These are phyloP conservation scores for Fusarium ambrosium DNA, from an alignment of 2,329 filamentous ascomycete species.

Conservation along the genomic window DNA sequence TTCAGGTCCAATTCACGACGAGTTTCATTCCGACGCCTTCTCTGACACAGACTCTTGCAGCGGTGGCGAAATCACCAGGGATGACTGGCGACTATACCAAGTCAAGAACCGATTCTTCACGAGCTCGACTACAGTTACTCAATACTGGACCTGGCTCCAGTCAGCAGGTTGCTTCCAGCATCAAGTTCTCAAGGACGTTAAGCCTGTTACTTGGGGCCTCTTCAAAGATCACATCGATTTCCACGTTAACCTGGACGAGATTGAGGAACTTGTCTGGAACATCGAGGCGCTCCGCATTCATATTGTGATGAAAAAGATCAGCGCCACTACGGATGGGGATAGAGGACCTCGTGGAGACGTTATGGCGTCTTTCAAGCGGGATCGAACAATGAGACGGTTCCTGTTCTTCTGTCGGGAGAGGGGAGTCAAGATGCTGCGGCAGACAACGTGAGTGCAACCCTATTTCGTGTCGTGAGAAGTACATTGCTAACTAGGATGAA, in stretches of 20 bases:
- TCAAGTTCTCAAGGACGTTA: constrained; percentile 63
- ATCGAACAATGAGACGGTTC: constrained; percentile 66
- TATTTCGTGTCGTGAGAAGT: neutral
- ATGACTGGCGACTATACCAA: constrained; percentile 67
- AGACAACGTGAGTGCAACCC: constrained; percentile 55
- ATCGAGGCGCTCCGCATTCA: constrained; percentile 58
- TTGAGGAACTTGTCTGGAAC: constrained; percentile 62
- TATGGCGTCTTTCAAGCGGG: constrained; percentile 65
- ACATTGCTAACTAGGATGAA: constrained; percentile 42
- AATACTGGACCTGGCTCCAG: constrained; percentile 68
- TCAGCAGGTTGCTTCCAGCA: constrained; percentile 62
- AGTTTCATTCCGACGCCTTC: constrained; percentile 61
- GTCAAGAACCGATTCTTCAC: constrained; percentile 64
- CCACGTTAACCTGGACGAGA: constrained; percentile 61
- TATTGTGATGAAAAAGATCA: constrained; percentile 54
- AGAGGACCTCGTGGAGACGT: constrained; percentile 60
- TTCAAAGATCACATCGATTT: constrained; percentile 67
- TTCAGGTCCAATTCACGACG: constrained; percentile 45
- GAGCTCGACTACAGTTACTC: constrained; percentile 62
- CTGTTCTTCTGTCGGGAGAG: constrained; percentile 61
- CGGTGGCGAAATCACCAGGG: constrained; percentile 57
- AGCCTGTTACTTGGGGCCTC: constrained; percentile 62
- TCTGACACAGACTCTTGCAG: constrained; percentile 67
- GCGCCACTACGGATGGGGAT: constrained; percentile 45
- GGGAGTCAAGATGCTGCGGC: constrained; percentile 57